Base-by-base conservation (phyloP, 371 early-diverging fungal genomes). In the Mucor plumbeus region DNA sequence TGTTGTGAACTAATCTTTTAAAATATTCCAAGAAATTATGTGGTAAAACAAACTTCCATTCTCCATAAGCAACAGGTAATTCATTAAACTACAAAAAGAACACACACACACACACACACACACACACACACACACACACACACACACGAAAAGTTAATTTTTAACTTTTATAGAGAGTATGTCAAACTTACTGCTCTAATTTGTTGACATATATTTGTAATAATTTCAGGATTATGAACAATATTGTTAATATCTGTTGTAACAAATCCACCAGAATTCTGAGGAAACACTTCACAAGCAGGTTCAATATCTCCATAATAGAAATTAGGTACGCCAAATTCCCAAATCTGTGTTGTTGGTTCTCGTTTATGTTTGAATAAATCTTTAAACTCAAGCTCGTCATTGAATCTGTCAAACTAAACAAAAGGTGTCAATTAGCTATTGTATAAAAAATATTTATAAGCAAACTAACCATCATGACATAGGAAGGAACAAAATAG, bases 1-100 rank as follows among this genome's bases (percentile, higher is more conserved):
- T 39, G n/a, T 13, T 8, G 26, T 26, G 26, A 9, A 50, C 17
- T 6, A 15, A 17, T 9, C 31, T 50, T 44, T 68, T 59, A 2
- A 68, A 38, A 14, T 31, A 36, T 1, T 11, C 8, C 33, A 61
- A 26, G 8, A 64, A 43, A 55, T 68, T 54, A 40, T 55, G 35
- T 17, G 69, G 65, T n/a, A 69, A 10, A 11, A 69, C 50, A 44
- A 69, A 69, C 31, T 67, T 44, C 73, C 73, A 73, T n/a, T 65
- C 41, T 4, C 67, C 67, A 48, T 63, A 54, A 0, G 59, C 36
- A 7, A 65, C n/a, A 10, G 66, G 36, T 11, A 54, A 14, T 0
- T n/a, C 10, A 39, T 73, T 70, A 13, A 64, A 54, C 67, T 67
- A 57, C 21, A 7, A 38, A 58, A 17, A n/a, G n/a, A n/a, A n/a